These are phyloP conservation scores for Rhododendron vialii DNA, from an alignment of 148 eudicot species.

Conservation along the genomic window DNA sequence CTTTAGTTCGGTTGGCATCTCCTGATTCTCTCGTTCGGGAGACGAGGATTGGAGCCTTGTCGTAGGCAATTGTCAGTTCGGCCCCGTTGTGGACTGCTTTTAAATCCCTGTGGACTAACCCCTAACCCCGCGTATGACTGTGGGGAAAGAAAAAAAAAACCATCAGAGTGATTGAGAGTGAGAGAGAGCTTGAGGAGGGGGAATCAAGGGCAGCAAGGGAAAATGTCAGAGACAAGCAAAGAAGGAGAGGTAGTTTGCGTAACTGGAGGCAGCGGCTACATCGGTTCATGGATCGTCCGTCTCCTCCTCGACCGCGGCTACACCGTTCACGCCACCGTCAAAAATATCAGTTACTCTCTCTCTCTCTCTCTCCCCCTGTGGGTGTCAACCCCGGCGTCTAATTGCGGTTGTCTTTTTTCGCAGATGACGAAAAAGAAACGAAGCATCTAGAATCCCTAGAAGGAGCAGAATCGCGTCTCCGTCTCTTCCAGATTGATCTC, in stretches of 20 bases:
- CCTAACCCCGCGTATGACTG: too few species aligned
- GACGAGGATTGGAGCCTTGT: too few species aligned
- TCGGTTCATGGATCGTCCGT: conserved; percentile 72
- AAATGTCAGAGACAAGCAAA: background rate
- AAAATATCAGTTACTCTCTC: conserved; percentile 39
- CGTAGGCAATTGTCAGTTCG: too few species aligned
- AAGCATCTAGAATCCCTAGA: conserved; percentile 64
- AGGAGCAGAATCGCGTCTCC: conserved; percentile 73
- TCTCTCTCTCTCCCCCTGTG: background rate
- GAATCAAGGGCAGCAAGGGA: background rate
- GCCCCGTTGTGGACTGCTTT: too few species aligned
- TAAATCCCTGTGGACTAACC: too few species aligned
- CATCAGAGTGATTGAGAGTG: background rate
- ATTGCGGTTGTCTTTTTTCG: background rate
- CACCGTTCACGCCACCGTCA: conserved; percentile 89
- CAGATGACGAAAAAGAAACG: conserved; percentile 19
- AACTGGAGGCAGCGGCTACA: conserved; percentile 91
- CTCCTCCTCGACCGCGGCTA: conserved; percentile 84
- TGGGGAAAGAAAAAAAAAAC: too few species aligned
- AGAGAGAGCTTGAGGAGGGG: conserved; percentile 12
- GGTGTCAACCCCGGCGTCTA: background rate
- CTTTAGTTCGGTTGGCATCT: too few species aligned
- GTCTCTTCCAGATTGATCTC: conserved; percentile 70
- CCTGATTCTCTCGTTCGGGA: too few species aligned
- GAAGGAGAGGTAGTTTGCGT: conserved; percentile 60